Base-by-base conservation (phyloP, 164 flowering plant species). In the Saururus chinensis region DNA sequence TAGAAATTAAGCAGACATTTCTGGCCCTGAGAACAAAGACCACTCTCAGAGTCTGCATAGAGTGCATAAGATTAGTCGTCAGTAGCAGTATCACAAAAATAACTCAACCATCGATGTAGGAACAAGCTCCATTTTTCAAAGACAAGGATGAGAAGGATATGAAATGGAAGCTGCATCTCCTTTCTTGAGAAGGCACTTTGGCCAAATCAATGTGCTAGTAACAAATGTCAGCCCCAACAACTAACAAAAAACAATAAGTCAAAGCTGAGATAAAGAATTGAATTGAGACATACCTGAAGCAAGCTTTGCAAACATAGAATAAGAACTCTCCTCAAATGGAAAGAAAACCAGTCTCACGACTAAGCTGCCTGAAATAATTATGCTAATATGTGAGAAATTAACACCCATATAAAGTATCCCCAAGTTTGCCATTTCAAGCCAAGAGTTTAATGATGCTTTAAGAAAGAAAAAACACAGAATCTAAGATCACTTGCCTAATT, bases 311-410 rank as follows among this genome's bases (percentile, higher is more conserved):
- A 93, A 93, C 67, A 92, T 85, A 57, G 95, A 74, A 72, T 80
- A 93, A 24, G 96, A 85, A 74, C 96, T 90, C 83, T 90, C 97
- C 81, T 93, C 96, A 65, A 90, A 85, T n/a, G 99, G 99, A 60
- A 88, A 87, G 67, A 93, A 90, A 66, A 93, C 82, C 82, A 90
- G 60, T 69, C 97, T 84, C 73, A 90, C 99, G 57, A 88, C 96
- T 68, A 93, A 82, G 80, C 97, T 93, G 59, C 99, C 97, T 90
- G 83, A 69, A 68, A n/a, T 24, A 23, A 37, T 48, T 14, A 30
- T 37, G 41, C n/a, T n/a, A n/a, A n/a, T 14, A 53, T 48, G 51
- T 35, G 35, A 59, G 25, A 20, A 19, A 55, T 54, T 59, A 21
- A 42, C 53, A 42, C 6, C 11, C 21, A 40, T 9, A 60, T 12